These are phyloP conservation scores for Mycosarcoma mackinlayi DNA, from an alignment of 1,284 basidiomycete species.

Conservation along the genomic window DNA sequence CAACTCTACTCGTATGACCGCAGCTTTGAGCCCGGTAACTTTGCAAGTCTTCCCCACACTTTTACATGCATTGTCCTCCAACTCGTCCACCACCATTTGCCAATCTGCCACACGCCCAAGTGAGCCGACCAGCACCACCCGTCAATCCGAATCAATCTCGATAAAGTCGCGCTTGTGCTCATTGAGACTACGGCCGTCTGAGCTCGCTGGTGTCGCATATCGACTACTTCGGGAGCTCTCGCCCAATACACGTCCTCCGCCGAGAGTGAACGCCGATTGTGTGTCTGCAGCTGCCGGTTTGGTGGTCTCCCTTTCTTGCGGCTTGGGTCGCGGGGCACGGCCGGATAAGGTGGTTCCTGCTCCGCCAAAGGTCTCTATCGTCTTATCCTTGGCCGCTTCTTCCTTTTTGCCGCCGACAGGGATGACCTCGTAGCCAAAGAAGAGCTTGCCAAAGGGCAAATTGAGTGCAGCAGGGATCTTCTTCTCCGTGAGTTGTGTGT, in stretches of 20 bases:
- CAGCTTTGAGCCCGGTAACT: too few relatives aligned
- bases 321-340: slow-evolving; percentile 25
- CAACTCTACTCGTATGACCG: too few relatives aligned
- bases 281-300: slow-evolving; percentile 13
- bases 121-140: neutral
- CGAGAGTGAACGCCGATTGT: slow-evolving; percentile 30
- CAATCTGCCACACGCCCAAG: neutral
- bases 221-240: slow-evolving; percentile 45
- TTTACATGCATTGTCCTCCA: too few relatives aligned
- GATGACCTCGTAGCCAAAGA: slow-evolving; percentile 66
- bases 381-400: slow-evolving; percentile 11
- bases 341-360: slow-evolving; percentile 38
- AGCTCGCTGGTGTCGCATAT: slow-evolving; percentile 32
- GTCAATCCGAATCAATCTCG: slow-evolving; percentile 60
- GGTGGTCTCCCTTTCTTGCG: slow-evolving; percentile 17
- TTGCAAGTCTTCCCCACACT: too few relatives aligned
- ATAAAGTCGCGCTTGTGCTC: slow-evolving; percentile 48
- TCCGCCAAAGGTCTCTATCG: slow-evolving; percentile 26
- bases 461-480: slow-evolving; percentile 90
- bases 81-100: too few relatives aligned
- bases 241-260: slow-evolving; percentile 25
- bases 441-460: slow-evolving; percentile 79
- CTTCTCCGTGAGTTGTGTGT: slow-evolving; percentile 77
- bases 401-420: slow-evolving; percentile 54
- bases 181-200: slow-evolving; percentile 28